Evolutionary conservation across 768 basidiomycete genomes (phyloP), one percentile per base, ranked within the genome.

Genomic region (Panaeolus papilionaceus): DNA sequence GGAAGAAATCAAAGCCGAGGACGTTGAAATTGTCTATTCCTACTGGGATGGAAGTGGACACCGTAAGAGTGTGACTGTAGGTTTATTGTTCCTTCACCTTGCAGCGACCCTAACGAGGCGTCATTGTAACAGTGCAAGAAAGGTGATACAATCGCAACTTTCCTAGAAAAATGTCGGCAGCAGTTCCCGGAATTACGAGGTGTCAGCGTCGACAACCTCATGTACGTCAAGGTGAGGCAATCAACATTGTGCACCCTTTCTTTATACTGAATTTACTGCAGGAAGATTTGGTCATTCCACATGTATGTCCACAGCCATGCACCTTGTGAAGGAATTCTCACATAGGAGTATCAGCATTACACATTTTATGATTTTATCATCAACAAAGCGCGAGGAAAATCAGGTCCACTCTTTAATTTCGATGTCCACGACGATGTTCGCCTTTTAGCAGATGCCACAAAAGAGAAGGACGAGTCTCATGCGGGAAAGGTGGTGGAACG

Each of bases 21-120:
- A 92, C 23, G 93, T 99, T 64, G 98, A 99, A 78, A 86, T 99
- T 66, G 91, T 91, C 0, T 99, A 98, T 75, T 98, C 95, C 0
- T 99, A 91, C 77, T 99, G 98, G 98, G 98, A 99, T 76, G 98
- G 98, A 11, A 95, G 92, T 73, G 98, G 98, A 0, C 98, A 99
- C 80, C 84, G 98, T 64, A 98, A 96, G 81, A 91, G 89, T 62
- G 96, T 97, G 16, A 84, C 82, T 73, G 97, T 97, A 73, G 79
- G 93, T 84, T 64, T 39, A 63, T 37, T 51, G 3, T 62, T 4
- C n/a, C 54, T n/a, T 58, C 9, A 20, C 67, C 26, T 44, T 61
- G 16, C 49, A 14, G 7, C 58, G 12, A 61, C 9, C 61, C 2
- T 58, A 44, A 16, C 26, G 40, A 3, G 6, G 16, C 11, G n/a